These are phyloP conservation scores for Millerozyma miso DNA, from an alignment of 805 yeast genomes.

Conservation along the genomic window DNA sequence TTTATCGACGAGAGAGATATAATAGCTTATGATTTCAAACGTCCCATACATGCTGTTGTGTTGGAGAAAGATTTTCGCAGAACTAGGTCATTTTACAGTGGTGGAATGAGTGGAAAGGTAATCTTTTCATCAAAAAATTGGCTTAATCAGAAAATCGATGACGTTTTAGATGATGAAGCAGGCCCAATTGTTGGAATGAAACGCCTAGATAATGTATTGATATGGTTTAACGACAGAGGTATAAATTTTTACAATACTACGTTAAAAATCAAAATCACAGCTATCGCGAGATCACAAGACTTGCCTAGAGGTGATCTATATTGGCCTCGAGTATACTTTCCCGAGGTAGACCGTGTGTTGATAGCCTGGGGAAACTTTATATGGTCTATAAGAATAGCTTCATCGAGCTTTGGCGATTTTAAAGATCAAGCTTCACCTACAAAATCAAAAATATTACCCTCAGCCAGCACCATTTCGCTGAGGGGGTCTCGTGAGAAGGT, in stretches of 20 bases:
- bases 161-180: constrained; percentile 51
- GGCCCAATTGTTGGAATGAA: constrained; percentile 72
- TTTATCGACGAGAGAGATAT: constrained; percentile 58
- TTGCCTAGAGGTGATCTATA: constrained; percentile 70
- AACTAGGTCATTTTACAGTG: constrained; percentile 68
- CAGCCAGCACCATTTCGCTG: constrained; percentile 52
- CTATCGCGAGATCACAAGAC: constrained; percentile 53
- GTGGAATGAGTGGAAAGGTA: constrained; percentile 87
- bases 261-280: constrained; percentile 45
- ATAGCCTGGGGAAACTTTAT: constrained; percentile 82
- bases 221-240: constrained; percentile 87
- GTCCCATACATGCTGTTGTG: constrained; percentile 87
- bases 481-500: constrained; percentile 42
- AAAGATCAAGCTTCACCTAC: constrained; percentile 17
- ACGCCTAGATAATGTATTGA: constrained; percentile 57
- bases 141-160: constrained; percentile 80
- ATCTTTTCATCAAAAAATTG: constrained; percentile 73
- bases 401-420: constrained; percentile 13
- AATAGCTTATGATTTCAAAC: constrained; percentile 71
- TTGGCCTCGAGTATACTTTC: constrained; percentile 71
- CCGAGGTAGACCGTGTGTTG: constrained; percentile 61
- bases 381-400: constrained; percentile 59
- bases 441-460: constrained; percentile 41
- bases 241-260: constrained; percentile 61
- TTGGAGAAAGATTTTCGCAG: constrained; percentile 64